Conservation (phyloP, 129 eudicot species). For the Oenanthe sinensis region DNA sequence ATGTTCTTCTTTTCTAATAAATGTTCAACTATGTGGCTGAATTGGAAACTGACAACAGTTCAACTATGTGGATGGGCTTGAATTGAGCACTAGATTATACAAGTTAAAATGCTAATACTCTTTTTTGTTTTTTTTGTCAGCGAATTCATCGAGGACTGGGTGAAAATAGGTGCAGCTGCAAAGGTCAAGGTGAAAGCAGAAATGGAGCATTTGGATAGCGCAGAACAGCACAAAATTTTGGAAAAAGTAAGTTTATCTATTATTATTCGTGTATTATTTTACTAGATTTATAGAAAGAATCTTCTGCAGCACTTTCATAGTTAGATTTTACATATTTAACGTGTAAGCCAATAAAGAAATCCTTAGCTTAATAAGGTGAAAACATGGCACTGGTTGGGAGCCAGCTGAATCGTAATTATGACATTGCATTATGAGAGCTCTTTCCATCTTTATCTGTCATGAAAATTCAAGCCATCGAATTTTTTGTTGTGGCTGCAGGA, state of each 20-base stretch:
- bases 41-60: not conserved
- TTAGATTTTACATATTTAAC: not conserved
- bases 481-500: constrained; percentile 36
- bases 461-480: not conserved
- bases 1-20: not conserved
- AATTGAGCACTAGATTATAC: not conserved
- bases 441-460: not conserved
- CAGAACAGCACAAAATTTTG: constrained; percentile 49
- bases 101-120: not conserved
- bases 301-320: not conserved
- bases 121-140: constrained; percentile 17
- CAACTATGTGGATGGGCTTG: not conserved
- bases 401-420: not conserved
- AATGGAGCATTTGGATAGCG: constrained; percentile 19
- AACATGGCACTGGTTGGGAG: not conserved
- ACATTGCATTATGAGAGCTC: not conserved
- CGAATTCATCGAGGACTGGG: constrained; percentile 93
- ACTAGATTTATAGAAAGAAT: not conserved
- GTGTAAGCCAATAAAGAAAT: not conserved
- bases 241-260: constrained; percentile 51
- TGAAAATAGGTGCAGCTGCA: constrained; percentile 68
- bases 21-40: not conserved
- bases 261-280: not conserved
- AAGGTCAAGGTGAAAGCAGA: constrained; percentile 65
- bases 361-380: not conserved